Evolutionary conservation across 495 filamentous ascomycete genomes (phyloP), one percentile per base, ranked within the genome.

Genomic region (Hypoxylon fragiforme): DNA sequence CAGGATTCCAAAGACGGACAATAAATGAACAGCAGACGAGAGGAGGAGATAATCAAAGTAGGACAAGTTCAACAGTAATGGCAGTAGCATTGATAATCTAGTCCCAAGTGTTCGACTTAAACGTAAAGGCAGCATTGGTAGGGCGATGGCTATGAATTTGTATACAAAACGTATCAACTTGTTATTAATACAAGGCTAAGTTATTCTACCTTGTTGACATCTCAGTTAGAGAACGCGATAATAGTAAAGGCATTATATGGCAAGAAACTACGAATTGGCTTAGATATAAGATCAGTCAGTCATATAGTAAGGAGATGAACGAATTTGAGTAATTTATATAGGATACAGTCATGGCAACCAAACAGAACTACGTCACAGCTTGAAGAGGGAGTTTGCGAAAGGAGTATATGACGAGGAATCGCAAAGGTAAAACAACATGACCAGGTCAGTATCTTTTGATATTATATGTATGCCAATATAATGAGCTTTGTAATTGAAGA

Each of bases 1-100:
- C 12, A 24, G 14, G 19, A 42, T 42, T 21, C 11, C 4, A 24
- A 7, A 42, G n/a, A 42, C 26, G 20, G 39, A 21, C 14, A 42
- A 42, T 9, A 42, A 42, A 42, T 11, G 39, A 26, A 26, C 39
- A 26, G 39, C 39, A 42, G 20, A 42, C n/a, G 39, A 42, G 39
- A 42, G 20, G 19, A 42, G 18, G 18, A 13, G 12, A 26, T 42
- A 42, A 24, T 19, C 39, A 24, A 12, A 42, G 39, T 11, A 42
- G 20, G 26, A 42, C 7, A 14, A 14, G 1, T 42, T 42, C 20
- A 12, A 42, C 14, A 21, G 15, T 42, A 13, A 42, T 26, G 39
- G 15, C 20, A 43, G 22, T 11, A 14, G 31, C 31, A 16, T 43
- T 13, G 31, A 34, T 34, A 34, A 34, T 7, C 31, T 3, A 7